A percentile compares a stretch with the other conserved stretches of the same genome.
Evolutionary conservation across 441 rosid species (phyloP).

Genomic region (Gossypium schwendimanii): DNA sequence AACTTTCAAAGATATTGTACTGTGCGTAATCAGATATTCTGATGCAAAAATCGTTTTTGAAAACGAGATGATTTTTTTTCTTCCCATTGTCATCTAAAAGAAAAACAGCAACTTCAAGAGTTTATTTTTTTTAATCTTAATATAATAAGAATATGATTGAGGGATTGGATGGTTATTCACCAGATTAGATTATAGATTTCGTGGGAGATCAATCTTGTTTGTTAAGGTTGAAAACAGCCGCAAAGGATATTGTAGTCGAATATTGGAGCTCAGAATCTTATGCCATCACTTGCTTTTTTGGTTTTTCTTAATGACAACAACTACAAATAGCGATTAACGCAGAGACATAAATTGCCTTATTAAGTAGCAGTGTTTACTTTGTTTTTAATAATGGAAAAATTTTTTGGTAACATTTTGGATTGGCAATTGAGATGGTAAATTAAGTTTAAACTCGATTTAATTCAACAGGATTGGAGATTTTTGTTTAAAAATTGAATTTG

Average conservation of each 20-base stretch:
- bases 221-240: conserved; percentile 5
- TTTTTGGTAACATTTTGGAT: background rate
- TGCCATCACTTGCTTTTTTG: background rate
- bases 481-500: no score
- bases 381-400: no score
- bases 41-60: conserved; percentile 17
- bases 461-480: no score
- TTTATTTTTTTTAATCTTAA: background rate
- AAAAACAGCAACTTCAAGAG: background rate
- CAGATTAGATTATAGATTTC: conserved; percentile 14
- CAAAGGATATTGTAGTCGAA: no score
- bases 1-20: conserved; percentile 10
- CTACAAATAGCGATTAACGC: conserved; percentile 8
- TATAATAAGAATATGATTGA: background rate
- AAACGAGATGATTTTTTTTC: conserved; percentile 14
- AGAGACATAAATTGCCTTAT: conserved; percentile 6
- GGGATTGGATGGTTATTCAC: conserved; percentile 14
- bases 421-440: background rate
- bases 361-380: background rate
- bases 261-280: conserved; percentile 8
- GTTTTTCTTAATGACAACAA: conserved; percentile 7
- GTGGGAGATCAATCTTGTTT: conserved; percentile 16
- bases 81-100: background rate
- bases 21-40: conserved; percentile 4
- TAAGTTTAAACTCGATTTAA: no score